Percentiles rank a stretch among this genome's conserved stretches.
These are phyloP conservation scores for Pseudognaphalium luteoalbum DNA, from an alignment of 129 eudicot genomes.

Conservation along the genomic window DNA sequence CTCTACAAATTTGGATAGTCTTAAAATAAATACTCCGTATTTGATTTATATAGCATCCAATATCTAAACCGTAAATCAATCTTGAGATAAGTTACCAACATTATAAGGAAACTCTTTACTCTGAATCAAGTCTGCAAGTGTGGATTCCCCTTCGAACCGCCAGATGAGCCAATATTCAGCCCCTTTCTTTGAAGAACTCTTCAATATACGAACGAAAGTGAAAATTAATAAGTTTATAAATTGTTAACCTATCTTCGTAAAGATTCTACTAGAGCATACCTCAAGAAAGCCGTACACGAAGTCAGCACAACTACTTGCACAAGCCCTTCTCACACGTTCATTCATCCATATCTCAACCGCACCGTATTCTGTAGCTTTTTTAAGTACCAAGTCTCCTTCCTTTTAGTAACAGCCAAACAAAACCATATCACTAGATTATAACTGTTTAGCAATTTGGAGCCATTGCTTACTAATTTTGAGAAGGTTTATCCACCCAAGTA, in stretches of 20 bases:
- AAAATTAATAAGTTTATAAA: not conserved
- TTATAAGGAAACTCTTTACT: constrained; percentile 97
- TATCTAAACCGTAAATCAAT: constrained; percentile 8
- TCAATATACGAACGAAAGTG: constrained; percentile 9
- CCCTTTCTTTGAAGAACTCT: constrained; percentile 89
- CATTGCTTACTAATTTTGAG: constrained; percentile 7
- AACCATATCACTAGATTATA: constrained; percentile 27
- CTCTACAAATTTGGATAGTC: not conserved
- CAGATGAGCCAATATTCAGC: constrained; percentile 97
- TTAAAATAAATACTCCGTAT: not conserved
- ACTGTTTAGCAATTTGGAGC: not conserved
- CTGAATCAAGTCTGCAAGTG: constrained; percentile 87
- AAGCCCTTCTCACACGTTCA: constrained; percentile 97
- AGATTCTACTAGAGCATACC: constrained; percentile 45
- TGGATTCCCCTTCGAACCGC: constrained; percentile 93
- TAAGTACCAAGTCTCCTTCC: constrained; percentile 90
- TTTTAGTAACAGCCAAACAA: constrained; percentile 40
- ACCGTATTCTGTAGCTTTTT: constrained; percentile 97
- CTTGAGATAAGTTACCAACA: constrained; percentile 63
- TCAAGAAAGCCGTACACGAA: constrained; percentile 88
- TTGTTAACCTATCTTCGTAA: not conserved
- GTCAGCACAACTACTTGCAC: constrained; percentile 95
- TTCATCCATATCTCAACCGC: constrained; percentile 99
- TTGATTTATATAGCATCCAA: not conserved
- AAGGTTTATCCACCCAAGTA: constrained; percentile 6